phyloP scores from a whole-genome alignment of 805 yeast genomes.

The Wickerhamiella musiphila region DNA sequence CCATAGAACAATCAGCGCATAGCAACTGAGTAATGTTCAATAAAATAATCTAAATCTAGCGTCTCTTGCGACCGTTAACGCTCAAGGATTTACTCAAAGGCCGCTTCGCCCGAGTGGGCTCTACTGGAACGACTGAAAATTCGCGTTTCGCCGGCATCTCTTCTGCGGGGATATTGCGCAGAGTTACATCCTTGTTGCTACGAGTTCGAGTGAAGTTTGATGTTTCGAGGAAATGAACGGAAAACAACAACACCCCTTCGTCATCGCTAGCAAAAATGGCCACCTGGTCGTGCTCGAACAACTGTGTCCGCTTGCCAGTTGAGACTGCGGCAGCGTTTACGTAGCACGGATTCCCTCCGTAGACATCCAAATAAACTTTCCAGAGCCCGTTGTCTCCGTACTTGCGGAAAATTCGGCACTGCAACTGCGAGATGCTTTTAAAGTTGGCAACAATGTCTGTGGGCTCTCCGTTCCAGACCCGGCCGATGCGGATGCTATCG shows the following conservation, averaged over 20 bases:
- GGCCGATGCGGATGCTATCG: conserved; percentile 55
- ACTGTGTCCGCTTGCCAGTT: not conserved
- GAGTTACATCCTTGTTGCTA: no score
- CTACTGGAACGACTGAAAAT: no score
- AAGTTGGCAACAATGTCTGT: conserved; percentile 43
- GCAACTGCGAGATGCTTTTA: conserved; percentile 65
- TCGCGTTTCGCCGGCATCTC: no score
- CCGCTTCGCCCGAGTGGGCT: no score
- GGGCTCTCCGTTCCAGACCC: conserved; percentile 27
- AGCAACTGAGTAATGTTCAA: no score
- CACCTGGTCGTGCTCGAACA: conserved; percentile 2
- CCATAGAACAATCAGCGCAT: no score
- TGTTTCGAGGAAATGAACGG: not conserved
- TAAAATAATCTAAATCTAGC: no score
- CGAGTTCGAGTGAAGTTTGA: no score
- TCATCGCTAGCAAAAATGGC: not conserved
- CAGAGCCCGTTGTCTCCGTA: conserved; percentile 20
- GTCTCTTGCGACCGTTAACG: no score
- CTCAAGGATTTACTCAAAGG: no score
- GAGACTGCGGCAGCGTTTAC: conserved; percentile 34
- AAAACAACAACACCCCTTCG: not conserved
- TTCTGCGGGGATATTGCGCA: no score
- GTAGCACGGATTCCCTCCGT: conserved; percentile 63
- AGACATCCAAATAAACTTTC: conserved; percentile 69
- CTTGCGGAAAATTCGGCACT: conserved; percentile 42